Evolutionary conservation across 148 eudicot species (phyloP).

Genomic region (Vaccinium corymbosum): DNA sequence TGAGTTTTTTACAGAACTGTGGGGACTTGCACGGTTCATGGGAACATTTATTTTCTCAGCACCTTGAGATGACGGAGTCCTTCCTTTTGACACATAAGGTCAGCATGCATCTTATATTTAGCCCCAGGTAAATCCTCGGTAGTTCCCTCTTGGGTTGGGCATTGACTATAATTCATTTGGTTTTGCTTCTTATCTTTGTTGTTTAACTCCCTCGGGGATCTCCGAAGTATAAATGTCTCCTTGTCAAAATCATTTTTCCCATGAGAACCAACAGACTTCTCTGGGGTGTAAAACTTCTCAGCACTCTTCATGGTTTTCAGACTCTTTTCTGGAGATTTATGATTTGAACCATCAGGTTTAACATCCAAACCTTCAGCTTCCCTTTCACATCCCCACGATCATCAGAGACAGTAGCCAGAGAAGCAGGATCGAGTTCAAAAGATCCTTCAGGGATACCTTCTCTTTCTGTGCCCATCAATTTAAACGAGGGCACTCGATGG

Average conservation of each 20-base stretch:
- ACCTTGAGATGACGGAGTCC: not conserved
- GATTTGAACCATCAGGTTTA: not conserved
- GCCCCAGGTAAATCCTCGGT: constrained; percentile 2
- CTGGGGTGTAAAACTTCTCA: constrained; percentile 14
- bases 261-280: constrained; percentile 12
- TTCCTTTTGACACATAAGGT: not conserved
- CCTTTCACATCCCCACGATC: constrained; percentile 6
- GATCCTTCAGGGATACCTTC: constrained; percentile 32
- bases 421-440: constrained; percentile 46
- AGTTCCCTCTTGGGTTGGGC: not conserved
- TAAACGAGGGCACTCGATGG: constrained; percentile 32
- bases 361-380: constrained; percentile 13
- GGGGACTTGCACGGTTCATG: not conserved
- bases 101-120: not conserved
- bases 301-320: not conserved
- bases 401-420: constrained; percentile 24
- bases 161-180: constrained; percentile 7
- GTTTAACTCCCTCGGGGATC: constrained; percentile 17
- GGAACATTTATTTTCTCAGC: not conserved
- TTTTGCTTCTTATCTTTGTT: not conserved
- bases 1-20: not conserved
- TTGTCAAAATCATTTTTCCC: constrained; percentile 4
- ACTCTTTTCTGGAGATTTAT: constrained; percentile 15
- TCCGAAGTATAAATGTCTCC: constrained; percentile 14
- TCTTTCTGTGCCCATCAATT: constrained; percentile 37